These are phyloP conservation scores for Macrocybe gigantea DNA, from an alignment of 768 basidiomycete genomes.

Conservation along the genomic window DNA sequence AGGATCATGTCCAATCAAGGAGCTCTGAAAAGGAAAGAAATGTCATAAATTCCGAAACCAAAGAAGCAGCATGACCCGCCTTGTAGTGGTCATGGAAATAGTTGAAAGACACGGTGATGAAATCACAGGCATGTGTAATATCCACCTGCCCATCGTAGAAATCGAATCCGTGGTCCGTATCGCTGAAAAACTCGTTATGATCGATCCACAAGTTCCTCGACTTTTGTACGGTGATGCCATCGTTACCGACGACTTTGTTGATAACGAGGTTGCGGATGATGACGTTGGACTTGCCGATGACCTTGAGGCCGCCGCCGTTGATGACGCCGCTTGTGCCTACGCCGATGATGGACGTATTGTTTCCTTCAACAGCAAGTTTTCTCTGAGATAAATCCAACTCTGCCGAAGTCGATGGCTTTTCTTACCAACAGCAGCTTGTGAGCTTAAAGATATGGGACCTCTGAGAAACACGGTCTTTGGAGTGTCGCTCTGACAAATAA, in stretches of 20 bases:
- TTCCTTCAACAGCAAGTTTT: slow-evolving; percentile 6
- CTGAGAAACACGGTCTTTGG: slow-evolving; percentile 15
- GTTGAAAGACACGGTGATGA: slow-evolving; percentile 15
- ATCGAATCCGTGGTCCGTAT: slow-evolving; percentile 15
- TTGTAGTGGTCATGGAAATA: slow-evolving; percentile 18
- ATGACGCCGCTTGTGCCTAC: slow-evolving; percentile 14
- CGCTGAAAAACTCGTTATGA: slow-evolving; percentile 18
- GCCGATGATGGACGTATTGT: slow-evolving; percentile 16
- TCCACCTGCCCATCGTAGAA: slow-evolving; percentile 16
- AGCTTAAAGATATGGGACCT: slow-evolving; percentile 12
- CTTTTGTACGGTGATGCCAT: slow-evolving; percentile 14
- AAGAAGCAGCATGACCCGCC: not conserved
- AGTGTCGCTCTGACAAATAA: slow-evolving; percentile 8
- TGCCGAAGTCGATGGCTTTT: not conserved
- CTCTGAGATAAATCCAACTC: not conserved
- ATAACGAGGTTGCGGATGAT: slow-evolving; percentile 16
- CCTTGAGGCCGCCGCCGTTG: slow-evolving; percentile 16
- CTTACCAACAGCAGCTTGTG: slow-evolving; percentile 15
- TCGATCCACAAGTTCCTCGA: slow-evolving; percentile 17
- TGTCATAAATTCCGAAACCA: not conserved
- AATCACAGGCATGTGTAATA: slow-evolving; percentile 16
- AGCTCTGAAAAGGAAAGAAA: slow-evolving; percentile 5
- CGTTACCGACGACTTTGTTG: slow-evolving; percentile 19
- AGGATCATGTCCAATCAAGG: slow-evolving; percentile 13
- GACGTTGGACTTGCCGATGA: slow-evolving; percentile 14